These are phyloP conservation scores for Mycena amicta DNA, from an alignment of 768 basidiomycete genomes.

Conservation along the genomic window DNA sequence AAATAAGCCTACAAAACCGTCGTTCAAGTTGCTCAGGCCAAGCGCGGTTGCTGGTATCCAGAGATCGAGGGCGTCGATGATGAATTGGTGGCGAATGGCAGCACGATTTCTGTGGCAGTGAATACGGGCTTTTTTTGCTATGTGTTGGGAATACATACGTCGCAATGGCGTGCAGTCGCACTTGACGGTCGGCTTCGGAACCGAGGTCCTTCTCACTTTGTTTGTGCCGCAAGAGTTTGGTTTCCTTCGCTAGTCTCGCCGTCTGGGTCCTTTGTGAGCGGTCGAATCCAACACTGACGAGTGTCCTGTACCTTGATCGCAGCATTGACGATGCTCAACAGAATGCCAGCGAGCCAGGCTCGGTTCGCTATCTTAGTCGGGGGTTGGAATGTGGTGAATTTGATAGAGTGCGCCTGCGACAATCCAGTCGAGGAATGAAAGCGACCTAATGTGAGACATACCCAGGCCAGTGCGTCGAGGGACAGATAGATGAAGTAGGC, in stretches of 20 bases:
- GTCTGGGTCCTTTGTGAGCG: slow-evolving; percentile 41
- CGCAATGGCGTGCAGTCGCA: slow-evolving; percentile 58
- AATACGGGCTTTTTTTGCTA: not conserved
- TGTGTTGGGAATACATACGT: slow-evolving; percentile 41
- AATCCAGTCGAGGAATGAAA: too few relatives aligned
- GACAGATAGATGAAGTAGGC: slow-evolving; percentile 87
- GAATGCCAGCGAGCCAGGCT: slow-evolving; percentile 88
- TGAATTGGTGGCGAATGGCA: slow-evolving; percentile 74
- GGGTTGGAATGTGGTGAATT: slow-evolving; percentile 62
- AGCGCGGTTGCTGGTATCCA: slow-evolving; percentile 89
- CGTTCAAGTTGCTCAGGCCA: slow-evolving; percentile 75
- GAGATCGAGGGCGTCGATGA: slow-evolving; percentile 83
- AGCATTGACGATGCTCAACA: slow-evolving; percentile 74
- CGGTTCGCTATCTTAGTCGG: slow-evolving; percentile 72
- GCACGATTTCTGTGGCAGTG: slow-evolving; percentile 53
- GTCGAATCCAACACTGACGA: not conserved
- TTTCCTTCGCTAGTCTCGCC: slow-evolving; percentile 61
- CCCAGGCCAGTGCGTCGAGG: slow-evolving; percentile 87
- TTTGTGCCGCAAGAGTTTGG: slow-evolving; percentile 50
- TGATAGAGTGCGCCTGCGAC: slow-evolving; percentile 63
- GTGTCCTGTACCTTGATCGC: slow-evolving; percentile 58
- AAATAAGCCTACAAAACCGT: slow-evolving; percentile 81
- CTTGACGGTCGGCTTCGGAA: slow-evolving; percentile 65
- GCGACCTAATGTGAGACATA: slow-evolving; percentile 37
- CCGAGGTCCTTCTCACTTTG: slow-evolving; percentile 70